Evolutionary conservation across 768 basidiomycete genomes (phyloP), one percentile per base, ranked within the genome.

Genomic region (Leccinum pellstonianum): DNA sequence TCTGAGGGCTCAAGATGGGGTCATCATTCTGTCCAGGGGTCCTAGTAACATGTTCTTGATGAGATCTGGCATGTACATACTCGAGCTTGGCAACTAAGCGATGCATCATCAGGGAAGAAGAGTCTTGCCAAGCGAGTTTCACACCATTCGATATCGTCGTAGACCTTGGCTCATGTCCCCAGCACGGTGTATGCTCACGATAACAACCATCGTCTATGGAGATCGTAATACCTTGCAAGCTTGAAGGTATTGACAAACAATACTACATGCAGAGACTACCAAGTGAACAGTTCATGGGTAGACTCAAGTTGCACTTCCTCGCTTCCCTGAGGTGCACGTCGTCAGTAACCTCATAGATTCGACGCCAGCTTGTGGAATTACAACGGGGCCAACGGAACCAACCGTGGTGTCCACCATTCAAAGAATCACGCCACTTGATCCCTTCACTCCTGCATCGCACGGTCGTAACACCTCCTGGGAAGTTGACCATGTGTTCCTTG

Each of bases 391-490:
- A 3, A 35, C 52, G 51, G 52, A 27, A 33, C 25, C 33, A 49
- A 37, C 15, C 37, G 10, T 37, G 9, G 17, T 38, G 37, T 14
- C 6, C 14, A 15, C 15, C 15, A 17, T 41, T 41, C 38, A 41
- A 9, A 41, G 9, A 9, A 54, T 37, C 35, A 33, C 25, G 56
- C 56, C 33, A 9, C n/a, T 7, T 47, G 65, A 56, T 63, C 52
- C 35, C 27, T 60, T 52, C 48, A 29, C 15, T 23, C 17, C 50
- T 29, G 38, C 29, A 46, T 46, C 43, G 11, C 43, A 46, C 43
- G 43, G 14, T 59, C 23, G 47, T 55, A 51, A 43, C 23, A 27
- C 17, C 10, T 31, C 49, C 37, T 55, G 57, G 17, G 33, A 57
- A 48, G n/a, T 31, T 46, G 29, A 14, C 37, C 5, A 25, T 31